phyloP scores from a whole-genome alignment of 306 rosid genomes.

The Pterocarpus macrocarpus region DNA sequence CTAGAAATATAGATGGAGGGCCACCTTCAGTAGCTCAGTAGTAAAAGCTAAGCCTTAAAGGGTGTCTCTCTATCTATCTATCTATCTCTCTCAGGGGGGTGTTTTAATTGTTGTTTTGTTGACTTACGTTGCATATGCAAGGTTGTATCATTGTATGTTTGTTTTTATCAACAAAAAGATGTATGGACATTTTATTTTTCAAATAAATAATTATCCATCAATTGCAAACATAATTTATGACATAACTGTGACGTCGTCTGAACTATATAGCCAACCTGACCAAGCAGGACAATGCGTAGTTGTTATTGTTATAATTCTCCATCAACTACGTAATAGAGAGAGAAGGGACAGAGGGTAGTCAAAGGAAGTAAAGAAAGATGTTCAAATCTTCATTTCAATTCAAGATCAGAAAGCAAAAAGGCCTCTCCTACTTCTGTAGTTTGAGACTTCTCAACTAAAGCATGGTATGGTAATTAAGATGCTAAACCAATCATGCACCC shows the following conservation, averaged over 20 bases:
- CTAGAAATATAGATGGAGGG: constrained; percentile 53
- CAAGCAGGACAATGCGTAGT: too few relatives aligned
- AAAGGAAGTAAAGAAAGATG: not conserved
- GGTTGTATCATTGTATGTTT: constrained; percentile 3
- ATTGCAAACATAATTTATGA: too few relatives aligned
- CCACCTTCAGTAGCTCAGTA: constrained; percentile 54
- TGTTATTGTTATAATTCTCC: not conserved
- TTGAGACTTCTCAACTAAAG: constrained; percentile 31
- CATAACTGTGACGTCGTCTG: too few relatives aligned
- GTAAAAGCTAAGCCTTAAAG: constrained; percentile 54
- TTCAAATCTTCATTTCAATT: constrained; percentile 13
- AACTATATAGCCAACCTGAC: too few relatives aligned
- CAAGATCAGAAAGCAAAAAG: not conserved
- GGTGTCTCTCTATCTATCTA: constrained; percentile 25
- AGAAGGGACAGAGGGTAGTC: not conserved
- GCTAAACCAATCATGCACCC: constrained; percentile 41
- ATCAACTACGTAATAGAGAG: not conserved
- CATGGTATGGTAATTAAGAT: constrained; percentile 25
- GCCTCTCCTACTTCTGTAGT: constrained; percentile 4
- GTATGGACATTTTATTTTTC: not conserved
- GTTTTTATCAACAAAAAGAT: constrained; percentile 10
- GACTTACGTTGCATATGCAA: constrained; percentile 52
- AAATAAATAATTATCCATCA: not conserved
- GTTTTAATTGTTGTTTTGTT: constrained; percentile 52
- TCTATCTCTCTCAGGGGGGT: constrained; percentile 38